Percentiles rank a stretch among this genome's conserved stretches.
Evolutionary conservation across 768 basidiomycete genomes (phyloP).

Genomic region (Tylopilus rubrobrunneus): DNA sequence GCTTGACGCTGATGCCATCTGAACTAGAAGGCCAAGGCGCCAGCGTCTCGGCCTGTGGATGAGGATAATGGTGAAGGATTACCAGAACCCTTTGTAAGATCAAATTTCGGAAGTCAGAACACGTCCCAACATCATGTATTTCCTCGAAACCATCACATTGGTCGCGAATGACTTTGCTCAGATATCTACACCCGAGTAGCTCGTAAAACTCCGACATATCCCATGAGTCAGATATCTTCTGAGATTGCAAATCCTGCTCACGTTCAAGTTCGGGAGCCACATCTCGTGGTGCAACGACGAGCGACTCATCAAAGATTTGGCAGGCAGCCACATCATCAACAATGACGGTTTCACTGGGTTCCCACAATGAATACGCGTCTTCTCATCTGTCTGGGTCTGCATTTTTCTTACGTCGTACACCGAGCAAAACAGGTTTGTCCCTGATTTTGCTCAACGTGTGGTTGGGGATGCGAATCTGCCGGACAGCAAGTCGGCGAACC

Average conservation of each 20-base stretch:
- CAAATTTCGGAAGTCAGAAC: conserved; percentile 19
- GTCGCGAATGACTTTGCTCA: background rate
- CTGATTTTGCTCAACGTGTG: conserved; percentile 55
- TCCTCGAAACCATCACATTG: background rate
- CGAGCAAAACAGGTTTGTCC: conserved; percentile 64
- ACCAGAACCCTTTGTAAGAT: conserved; percentile 68
- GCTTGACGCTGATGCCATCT: conserved; percentile 42
- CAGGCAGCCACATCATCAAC: conserved; percentile 79
- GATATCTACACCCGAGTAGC: background rate
- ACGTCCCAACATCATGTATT: background rate
- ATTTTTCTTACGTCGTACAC: conserved; percentile 49
- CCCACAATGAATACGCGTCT: conserved; percentile 36
- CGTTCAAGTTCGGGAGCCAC: conserved; percentile 64
- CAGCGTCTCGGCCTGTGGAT: conserved; percentile 19
- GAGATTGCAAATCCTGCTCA: conserved; percentile 18
- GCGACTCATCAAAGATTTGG: conserved; percentile 65
- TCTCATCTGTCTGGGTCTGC: background rate
- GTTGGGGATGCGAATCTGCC: conserved; percentile 35
- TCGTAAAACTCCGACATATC: background rate
- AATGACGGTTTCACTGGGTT: conserved; percentile 65
- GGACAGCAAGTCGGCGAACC: conserved; percentile 61
- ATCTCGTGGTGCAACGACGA: conserved; percentile 80
- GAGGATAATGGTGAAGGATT: conserved; percentile 68
- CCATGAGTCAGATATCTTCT: background rate
- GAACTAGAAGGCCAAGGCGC: background rate